Evolutionary conservation across 306 rosid species (phyloP), one percentile per base, ranked within the genome.

Genomic region (Cucumis cinereus): DNA sequence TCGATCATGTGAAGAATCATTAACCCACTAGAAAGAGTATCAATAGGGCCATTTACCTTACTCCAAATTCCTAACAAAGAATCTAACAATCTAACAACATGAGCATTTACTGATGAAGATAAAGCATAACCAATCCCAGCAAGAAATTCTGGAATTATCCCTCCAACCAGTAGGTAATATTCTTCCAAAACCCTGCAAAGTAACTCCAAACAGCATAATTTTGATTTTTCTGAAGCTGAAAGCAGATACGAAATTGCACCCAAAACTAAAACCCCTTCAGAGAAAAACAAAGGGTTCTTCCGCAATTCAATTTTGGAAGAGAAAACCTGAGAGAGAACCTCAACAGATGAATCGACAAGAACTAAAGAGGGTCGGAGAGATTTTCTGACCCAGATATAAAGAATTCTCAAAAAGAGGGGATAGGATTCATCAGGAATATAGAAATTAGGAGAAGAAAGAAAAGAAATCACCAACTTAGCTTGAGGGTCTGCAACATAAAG

Each of bases 101-200:
- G 80, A 81, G 68, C 84, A 80, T 35, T 77, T 67, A 82, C 77
- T 8, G 93, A 87, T 79, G 92, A 88, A 22, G 90, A 91, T 58
- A 93, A 24, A 82, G 96, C 96, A 82, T 91, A 93, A 26, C 97
- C 96, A 73, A 93, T 83, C 40, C 93, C 98, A 10, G 97, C 98
- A 36, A 93, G 83, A 77, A 93, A 85, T 69, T 80, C 79, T 4
- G 97, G 89, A 78, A 89, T 19, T 59, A 86, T 83, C 41, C 80
- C 84, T 71, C 77, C 84, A 71, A 86, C 79, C 23, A 87, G 67
- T 11, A 10, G 80, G 76, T 82, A 83, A 43, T 84, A 86, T 20
- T 79, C 82, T 8, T 57, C 81, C 80, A 85, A 81, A 52, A 88
- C 47, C 77, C 79, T 75, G 75, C 83, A 78, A 14, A 87, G 75